A percentile compares a stretch with the other conserved stretches of the same genome.
Evolutionary conservation across 1,284 basidiomycete genomes (phyloP).

Genomic region (Somion occarium): DNA sequence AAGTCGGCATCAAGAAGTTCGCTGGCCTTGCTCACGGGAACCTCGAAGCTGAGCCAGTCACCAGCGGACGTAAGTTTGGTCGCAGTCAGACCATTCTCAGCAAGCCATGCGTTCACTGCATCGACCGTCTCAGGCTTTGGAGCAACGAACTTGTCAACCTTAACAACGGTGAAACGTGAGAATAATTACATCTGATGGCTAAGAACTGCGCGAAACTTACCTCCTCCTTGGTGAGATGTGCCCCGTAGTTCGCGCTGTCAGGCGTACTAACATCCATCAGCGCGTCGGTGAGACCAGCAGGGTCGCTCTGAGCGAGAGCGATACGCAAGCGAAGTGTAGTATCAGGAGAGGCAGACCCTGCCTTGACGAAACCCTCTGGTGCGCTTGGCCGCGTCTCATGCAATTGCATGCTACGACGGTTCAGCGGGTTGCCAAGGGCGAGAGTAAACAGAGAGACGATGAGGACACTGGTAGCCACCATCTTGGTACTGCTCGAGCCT

Average conservation of each 20-base stretch:
- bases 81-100: conserved; percentile 30
- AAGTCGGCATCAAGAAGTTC: conserved; percentile 35
- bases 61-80: conserved; percentile 29
- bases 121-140: conserved; percentile 31
- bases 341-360: conserved; percentile 24
- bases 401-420: conserved; percentile 22
- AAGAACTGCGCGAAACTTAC: conserved; percentile 18
- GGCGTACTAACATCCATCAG: conserved; percentile 33
- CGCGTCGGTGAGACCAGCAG: conserved; percentile 30
- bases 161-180: neutral
- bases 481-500: conserved; percentile 11
- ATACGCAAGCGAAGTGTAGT: conserved; percentile 28
- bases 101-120: conserved; percentile 34
- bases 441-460: conserved; percentile 22
- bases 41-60: conserved; percentile 36
- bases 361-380: conserved; percentile 26
- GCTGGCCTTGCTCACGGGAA: conserved; percentile 35
- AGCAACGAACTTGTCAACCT: conserved; percentile 36
- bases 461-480: conserved; percentile 18
- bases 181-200: no score
- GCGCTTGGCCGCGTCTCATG: conserved; percentile 24
- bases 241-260: conserved; percentile 27
- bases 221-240: conserved; percentile 31
- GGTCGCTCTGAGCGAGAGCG: conserved; percentile 30
- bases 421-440: conserved; percentile 22